Conservation (phyloP, 768 basidiomycete species). For the Termitomyces sp. region DNA sequence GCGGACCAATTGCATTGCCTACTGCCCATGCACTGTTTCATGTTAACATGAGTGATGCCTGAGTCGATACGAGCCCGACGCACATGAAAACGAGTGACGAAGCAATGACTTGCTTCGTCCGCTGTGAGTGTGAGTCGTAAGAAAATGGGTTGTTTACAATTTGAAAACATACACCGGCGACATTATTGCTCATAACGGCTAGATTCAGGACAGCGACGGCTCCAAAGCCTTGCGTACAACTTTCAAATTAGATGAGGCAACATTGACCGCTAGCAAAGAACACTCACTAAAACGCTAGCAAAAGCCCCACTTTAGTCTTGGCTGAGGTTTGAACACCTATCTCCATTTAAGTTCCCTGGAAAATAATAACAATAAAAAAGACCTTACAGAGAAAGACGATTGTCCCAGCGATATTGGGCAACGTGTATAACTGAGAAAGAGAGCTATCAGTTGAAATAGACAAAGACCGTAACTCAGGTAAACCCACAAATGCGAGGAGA, state of each 20-base stretch:
- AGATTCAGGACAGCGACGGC: slow-evolving; percentile 42
- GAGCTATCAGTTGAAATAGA: background rate
- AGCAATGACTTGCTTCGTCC: slow-evolving; percentile 44
- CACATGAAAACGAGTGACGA: slow-evolving; percentile 43
- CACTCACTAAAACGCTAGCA: slow-evolving; percentile 44
- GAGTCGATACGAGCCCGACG: slow-evolving; percentile 3
- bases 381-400: slow-evolving; percentile 37
- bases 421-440: slow-evolving; percentile 31
- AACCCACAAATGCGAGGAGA: slow-evolving; percentile 35
- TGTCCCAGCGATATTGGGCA: slow-evolving; percentile 44
- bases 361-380: background rate
- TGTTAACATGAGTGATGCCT: background rate
- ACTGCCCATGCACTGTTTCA: slow-evolving; percentile 38
- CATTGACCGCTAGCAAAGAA: background rate
- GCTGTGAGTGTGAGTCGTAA: slow-evolving; percentile 13
- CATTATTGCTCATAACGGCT: slow-evolving; percentile 39
- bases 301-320: slow-evolving; percentile 38
- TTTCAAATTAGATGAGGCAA: slow-evolving; percentile 8
- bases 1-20: slow-evolving; percentile 43
- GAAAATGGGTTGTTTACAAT: background rate
- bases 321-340: slow-evolving; percentile 31
- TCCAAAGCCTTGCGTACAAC: slow-evolving; percentile 41
- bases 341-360: background rate
- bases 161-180: slow-evolving; percentile 31
- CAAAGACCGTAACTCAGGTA: background rate